A percentile compares a stretch with the other conserved stretches of the same genome.
Conservation (phyloP, 495 filamentous ascomycete genomes). For the Podospora conica region DNA sequence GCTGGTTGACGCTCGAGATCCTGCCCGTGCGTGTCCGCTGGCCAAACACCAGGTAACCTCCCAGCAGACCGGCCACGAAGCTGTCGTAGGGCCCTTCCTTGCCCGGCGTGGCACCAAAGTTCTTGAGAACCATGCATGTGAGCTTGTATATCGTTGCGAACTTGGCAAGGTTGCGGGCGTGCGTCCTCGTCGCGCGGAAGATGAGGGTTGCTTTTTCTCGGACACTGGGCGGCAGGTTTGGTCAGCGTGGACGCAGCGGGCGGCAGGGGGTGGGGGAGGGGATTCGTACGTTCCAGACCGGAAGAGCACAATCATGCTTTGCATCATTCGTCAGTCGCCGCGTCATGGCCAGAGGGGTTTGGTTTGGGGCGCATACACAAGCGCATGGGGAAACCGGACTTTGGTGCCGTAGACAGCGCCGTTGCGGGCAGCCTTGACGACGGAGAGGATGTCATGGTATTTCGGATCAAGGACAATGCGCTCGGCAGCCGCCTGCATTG, state of each 20-base stretch:
- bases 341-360: not conserved
- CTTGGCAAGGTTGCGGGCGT: constrained; percentile 84
- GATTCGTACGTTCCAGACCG: constrained; percentile 69
- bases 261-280: not conserved
- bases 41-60: constrained; percentile 91
- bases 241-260: not conserved
- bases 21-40: constrained; percentile 53
- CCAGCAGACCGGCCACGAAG: constrained; percentile 84
- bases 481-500: constrained; percentile 48
- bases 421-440: constrained; percentile 91
- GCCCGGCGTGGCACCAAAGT: constrained; percentile 52
- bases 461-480: constrained; percentile 71
- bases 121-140: constrained; percentile 63
- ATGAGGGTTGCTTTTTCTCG: constrained; percentile 73
- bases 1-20: constrained; percentile 80
- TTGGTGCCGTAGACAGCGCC: constrained; percentile 95
- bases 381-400: constrained; percentile 95
- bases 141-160: constrained; percentile 89
- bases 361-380: constrained; percentile 57
- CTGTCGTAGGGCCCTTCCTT: constrained; percentile 67
- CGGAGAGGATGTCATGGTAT: constrained; percentile 71
- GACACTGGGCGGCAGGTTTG: constrained; percentile 42
- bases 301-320: constrained; percentile 90
- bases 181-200: constrained; percentile 77
- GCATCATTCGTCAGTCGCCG: not conserved